A percentile compares a stretch with the other conserved stretches of the same genome.
Conservation (phyloP, 1,284 basidiomycete species). For the Volvariella surrecta region DNA sequence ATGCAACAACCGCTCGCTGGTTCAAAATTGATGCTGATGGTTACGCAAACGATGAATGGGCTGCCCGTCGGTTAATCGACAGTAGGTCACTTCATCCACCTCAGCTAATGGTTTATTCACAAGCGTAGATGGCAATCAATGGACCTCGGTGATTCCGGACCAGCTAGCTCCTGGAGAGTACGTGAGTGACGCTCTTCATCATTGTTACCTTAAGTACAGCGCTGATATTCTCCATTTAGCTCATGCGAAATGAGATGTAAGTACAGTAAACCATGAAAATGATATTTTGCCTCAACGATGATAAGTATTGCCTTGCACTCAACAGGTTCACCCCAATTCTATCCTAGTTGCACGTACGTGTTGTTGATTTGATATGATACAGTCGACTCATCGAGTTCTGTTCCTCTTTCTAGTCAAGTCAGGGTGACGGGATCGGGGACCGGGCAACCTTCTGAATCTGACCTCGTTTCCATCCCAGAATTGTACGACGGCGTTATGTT, state of each 20-base stretch:
- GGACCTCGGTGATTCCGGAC: slow-evolving; percentile 26
- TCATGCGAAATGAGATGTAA: slow-evolving; percentile 31
- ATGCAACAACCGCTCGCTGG: slow-evolving; percentile 24
- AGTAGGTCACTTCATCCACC: slow-evolving; percentile 15
- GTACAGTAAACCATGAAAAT: slow-evolving; percentile 2
- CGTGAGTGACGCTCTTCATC: slow-evolving; percentile 16
- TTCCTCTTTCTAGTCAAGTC: slow-evolving; percentile 20
- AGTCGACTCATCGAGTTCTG: neutral
- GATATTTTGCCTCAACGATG: neutral
- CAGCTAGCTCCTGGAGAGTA: slow-evolving; percentile 27
- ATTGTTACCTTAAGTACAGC: slow-evolving; percentile 2
- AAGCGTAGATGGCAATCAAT: slow-evolving; percentile 21
- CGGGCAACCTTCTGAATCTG: slow-evolving; percentile 19
- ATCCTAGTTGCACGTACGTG: slow-evolving; percentile 32
- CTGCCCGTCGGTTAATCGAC: slow-evolving; percentile 23
- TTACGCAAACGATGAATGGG: slow-evolving; percentile 24
- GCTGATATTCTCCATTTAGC: slow-evolving; percentile 13
- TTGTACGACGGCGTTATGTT: slow-evolving; percentile 23
- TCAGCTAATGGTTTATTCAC: slow-evolving; percentile 2
- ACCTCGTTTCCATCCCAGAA: slow-evolving; percentile 25
- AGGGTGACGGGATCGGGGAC: slow-evolving; percentile 26
- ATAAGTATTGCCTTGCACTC: slow-evolving; percentile 28
- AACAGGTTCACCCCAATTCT: slow-evolving; percentile 22
- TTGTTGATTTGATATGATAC: neutral
- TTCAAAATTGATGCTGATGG: slow-evolving; percentile 30